Evolutionary conservation across 768 basidiomycete genomes (phyloP).

Genomic region (Russula abietina): DNA sequence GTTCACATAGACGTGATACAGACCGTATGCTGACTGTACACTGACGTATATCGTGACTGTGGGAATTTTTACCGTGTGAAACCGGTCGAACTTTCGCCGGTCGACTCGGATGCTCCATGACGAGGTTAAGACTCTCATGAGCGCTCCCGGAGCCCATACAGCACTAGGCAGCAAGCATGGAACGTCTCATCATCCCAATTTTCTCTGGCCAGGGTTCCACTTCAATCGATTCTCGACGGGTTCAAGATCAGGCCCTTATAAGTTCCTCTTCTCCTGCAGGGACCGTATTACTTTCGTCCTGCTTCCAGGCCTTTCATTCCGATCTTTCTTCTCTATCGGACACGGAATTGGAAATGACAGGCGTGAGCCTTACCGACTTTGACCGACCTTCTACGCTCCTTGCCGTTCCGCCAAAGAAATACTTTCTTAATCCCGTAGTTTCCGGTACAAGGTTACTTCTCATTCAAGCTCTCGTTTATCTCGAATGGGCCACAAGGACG

Average conservation of each 20-base stretch:
- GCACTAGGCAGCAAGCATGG: neutral
- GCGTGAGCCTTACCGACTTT: slow-evolving; percentile 42
- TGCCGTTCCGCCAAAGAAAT: slow-evolving; percentile 31
- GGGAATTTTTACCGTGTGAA: neutral
- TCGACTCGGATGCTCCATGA: neutral
- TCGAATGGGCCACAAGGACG: slow-evolving; percentile 36
- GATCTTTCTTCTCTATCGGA: slow-evolving; percentile 46
- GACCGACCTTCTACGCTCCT: slow-evolving; percentile 37
- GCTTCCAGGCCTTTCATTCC: slow-evolving; percentile 42
- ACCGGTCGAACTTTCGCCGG: neutral
- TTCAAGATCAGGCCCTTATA: slow-evolving; percentile 36
- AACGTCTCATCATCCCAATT: slow-evolving; percentile 37
- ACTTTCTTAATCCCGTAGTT: slow-evolving; percentile 43
- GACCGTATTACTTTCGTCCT: slow-evolving; percentile 44
- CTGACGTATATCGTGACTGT: too few relatives aligned
- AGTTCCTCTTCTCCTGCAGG: slow-evolving; percentile 41
- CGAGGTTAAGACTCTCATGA: neutral
- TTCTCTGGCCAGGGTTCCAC: slow-evolving; percentile 54
- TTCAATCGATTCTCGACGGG: slow-evolving; percentile 31
- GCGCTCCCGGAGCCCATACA: neutral
- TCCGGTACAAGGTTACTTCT: slow-evolving; percentile 47
- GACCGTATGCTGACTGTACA: too few relatives aligned
- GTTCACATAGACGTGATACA: too few relatives aligned
- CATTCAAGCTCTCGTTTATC: slow-evolving; percentile 48
- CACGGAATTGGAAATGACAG: slow-evolving; percentile 32